Base-by-base conservation (phyloP, 192 early-diverging fungal species). In the Globomyces pollinis-pini region DNA sequence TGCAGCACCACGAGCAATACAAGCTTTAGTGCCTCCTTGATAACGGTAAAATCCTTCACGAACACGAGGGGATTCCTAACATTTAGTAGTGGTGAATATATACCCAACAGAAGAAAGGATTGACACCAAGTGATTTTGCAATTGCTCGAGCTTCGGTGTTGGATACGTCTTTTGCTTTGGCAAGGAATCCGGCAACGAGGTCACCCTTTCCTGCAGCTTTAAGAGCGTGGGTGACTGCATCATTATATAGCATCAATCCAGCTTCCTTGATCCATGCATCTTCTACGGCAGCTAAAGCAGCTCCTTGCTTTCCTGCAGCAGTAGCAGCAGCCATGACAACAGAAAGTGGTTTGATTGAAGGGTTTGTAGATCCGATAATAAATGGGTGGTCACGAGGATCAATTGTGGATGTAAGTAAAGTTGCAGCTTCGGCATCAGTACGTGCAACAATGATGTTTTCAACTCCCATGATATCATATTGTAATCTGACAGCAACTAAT, bases 11-110 rank as follows among this genome's bases (percentile, higher is more conserved):
- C 89, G 84, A 73, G 84, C 84, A 58, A 89, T 85, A 76, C 90
- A 91, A 30, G 86, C 88, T 23, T 87, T 78, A 8, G 93, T 96
- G 52, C 93, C 93, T 64, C 93, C 95, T 68, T 91, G 84, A 84
- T 93, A 94, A 66, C 95, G 88, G 83, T 90, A 95, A 83, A 88
- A 93, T 31, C 95, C 95, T 75, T 98, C 95, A 66, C 91, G 90
- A 26, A 86, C 81, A 57, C 91, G 84, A 43, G 91, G 89, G 4
- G 79, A 69, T 54, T 96, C 87, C n/a, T n/a, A n/a, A n/a, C n/a
- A n/a, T n/a, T n/a, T n/a, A n/a, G n/a, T n/a, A n/a, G n/a, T n/a
- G n/a, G n/a, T n/a, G n/a, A n/a, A n/a, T n/a, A n/a, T n/a, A n/a
- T n/a, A n/a, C n/a, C 93, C 93, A 96, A 83, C 86, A 75, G 86